Percentiles rank a stretch among this genome's conserved stretches.
phyloP scores from a whole-genome alignment of 129 eudicot species.

The Saposhnikovia divaricata region DNA sequence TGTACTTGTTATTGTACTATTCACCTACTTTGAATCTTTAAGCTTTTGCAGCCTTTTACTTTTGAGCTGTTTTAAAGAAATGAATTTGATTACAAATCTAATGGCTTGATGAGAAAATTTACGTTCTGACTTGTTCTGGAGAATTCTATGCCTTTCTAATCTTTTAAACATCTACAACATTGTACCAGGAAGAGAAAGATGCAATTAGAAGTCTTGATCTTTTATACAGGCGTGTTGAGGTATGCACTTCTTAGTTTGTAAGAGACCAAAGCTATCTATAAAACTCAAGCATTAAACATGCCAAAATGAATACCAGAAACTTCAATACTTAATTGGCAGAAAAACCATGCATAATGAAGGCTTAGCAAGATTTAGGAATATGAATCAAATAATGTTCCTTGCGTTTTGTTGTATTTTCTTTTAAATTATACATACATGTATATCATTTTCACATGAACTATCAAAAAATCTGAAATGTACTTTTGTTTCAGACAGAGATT shows the following conservation, averaged over 20 bases:
- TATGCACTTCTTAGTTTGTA: slow-evolving; percentile 19
- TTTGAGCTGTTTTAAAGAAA: neutral
- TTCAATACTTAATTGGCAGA: neutral
- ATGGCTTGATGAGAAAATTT: neutral
- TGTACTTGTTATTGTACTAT: neutral
- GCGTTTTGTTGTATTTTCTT: neutral
- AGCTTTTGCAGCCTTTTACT: neutral
- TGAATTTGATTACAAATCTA: neutral
- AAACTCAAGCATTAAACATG: neutral
- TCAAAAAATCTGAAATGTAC: neutral
- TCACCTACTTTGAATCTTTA: neutral
- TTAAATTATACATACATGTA: neutral
- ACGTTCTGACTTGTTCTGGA: neutral
- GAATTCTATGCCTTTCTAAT: neutral
- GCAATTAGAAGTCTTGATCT: slow-evolving; percentile 90
- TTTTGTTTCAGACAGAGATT: slow-evolving; percentile 61
- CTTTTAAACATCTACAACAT: neutral
- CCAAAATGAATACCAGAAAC: neutral
- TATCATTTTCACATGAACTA: neutral
- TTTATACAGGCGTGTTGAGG: slow-evolving; percentile 94
- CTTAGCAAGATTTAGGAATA: neutral
- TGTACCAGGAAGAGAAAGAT: slow-evolving; percentile 83
- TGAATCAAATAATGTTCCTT: neutral
- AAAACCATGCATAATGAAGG: neutral
- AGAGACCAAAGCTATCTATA: neutral